Conservation (phyloP, 257 asterid genomes). For the Plantago elongata region DNA sequence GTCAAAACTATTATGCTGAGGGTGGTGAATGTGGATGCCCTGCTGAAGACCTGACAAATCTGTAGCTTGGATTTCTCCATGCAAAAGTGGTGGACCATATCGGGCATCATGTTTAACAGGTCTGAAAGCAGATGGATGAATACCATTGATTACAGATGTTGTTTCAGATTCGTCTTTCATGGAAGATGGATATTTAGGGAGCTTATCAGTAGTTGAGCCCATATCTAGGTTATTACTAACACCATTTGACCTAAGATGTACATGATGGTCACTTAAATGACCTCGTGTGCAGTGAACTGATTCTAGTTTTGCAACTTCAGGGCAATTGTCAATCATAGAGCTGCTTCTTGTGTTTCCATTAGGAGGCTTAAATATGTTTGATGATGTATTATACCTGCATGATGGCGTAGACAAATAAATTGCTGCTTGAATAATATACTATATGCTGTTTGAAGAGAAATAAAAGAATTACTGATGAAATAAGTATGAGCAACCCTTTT, state of each 20-base stretch:
- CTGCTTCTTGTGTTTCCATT: constrained; percentile 42
- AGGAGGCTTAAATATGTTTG: constrained; percentile 45
- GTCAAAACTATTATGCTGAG: constrained; percentile 32
- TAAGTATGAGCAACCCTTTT: constrained; percentile 11
- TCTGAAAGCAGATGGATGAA: constrained; percentile 45
- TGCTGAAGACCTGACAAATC: constrained; percentile 28
- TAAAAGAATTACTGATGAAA: constrained; percentile 2
- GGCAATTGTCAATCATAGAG: constrained; percentile 39
- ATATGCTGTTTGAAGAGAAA: constrained; percentile 11
- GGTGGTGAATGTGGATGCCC: constrained; percentile 34
- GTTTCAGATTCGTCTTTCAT: constrained; percentile 42
- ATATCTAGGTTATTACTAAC: constrained; percentile 48
- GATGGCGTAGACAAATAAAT: constrained; percentile 15
- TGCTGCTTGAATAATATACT: constrained; percentile 7
- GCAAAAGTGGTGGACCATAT: constrained; percentile 32
- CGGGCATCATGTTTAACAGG: constrained; percentile 40
- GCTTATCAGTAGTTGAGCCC: constrained; percentile 59
- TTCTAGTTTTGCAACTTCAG: constrained; percentile 41
- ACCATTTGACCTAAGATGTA: constrained; percentile 52
- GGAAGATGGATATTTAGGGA: constrained; percentile 21
- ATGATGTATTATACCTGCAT: constrained; percentile 63
- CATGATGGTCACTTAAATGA: constrained; percentile 35
- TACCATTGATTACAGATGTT: constrained; percentile 41
- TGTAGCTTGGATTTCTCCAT: constrained; percentile 34
- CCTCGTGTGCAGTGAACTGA: constrained; percentile 32